phyloP scores from a whole-genome alignment of 352 stramenopile genomes.

The Phytophthora pinifolia region DNA sequence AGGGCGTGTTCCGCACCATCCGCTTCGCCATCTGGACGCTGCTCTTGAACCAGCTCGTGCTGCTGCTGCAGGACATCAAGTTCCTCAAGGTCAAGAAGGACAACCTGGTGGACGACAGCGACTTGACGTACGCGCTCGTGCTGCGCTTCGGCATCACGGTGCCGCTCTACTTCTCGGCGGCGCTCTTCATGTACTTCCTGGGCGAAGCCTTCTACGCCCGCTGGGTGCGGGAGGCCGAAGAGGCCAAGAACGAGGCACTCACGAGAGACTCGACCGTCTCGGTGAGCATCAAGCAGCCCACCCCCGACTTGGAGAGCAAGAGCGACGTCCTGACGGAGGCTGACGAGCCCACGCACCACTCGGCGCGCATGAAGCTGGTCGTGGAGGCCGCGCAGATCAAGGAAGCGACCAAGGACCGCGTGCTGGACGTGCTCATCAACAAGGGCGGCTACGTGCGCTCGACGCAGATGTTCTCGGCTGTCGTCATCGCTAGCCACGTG shows the following conservation, averaged over 20 bases:
- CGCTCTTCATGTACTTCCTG: conserved; percentile 79
- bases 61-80: conserved; percentile 79
- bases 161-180: conserved; percentile 65
- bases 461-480: conserved; percentile 70
- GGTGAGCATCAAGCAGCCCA: conserved; percentile 25
- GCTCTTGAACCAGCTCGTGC: conserved; percentile 70
- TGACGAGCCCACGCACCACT: conserved; percentile 14
- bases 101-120: conserved; percentile 42
- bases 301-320: conserved; percentile 12
- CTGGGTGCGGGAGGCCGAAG: conserved; percentile 69
- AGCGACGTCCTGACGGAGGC: conserved; percentile 13
- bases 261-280: conserved; percentile 36
- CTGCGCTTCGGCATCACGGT: conserved; percentile 73
- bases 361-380: conserved; percentile 42
- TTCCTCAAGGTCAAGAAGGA: conserved; percentile 70
- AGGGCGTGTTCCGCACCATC: conserved; percentile 73
- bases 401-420: conserved; percentile 49
- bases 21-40: conserved; percentile 74
- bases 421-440: conserved; percentile 62
- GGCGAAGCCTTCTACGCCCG: conserved; percentile 71
- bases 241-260: conserved; percentile 59
- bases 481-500: conserved; percentile 72
- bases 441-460: conserved; percentile 82
- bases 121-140: conserved; percentile 62
- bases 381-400: conserved; percentile 48